These are phyloP conservation scores for Hyphopichia wangnamkhiaoensis DNA, from an alignment of 1,139 yeast genomes.

Conservation along the genomic window DNA sequence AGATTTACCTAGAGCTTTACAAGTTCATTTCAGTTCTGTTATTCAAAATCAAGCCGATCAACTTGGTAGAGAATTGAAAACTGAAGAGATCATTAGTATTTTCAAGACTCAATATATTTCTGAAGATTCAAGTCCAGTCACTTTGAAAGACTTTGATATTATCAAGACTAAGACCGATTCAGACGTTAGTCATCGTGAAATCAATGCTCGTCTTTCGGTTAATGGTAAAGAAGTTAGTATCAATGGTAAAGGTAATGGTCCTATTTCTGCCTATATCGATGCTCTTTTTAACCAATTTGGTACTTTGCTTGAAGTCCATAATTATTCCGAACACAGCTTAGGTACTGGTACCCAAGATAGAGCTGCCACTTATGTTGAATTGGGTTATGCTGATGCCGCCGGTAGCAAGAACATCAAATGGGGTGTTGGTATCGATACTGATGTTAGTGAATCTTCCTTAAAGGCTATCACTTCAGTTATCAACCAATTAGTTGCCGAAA, in stretches of 20 bases:
- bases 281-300: constrained; percentile 39
- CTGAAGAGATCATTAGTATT: constrained; percentile 41
- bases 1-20: constrained; percentile 49
- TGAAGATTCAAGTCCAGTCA: constrained; percentile 20
- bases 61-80: constrained; percentile 47
- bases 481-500: constrained; percentile 31
- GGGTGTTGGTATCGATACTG: constrained; percentile 51
- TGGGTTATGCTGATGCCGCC: constrained; percentile 28
- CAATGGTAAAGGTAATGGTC: constrained; percentile 47
- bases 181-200: constrained; percentile 28
- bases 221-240: constrained; percentile 24
- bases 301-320: constrained; percentile 39
- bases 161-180: constrained; percentile 22
- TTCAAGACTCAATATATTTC: constrained; percentile 38
- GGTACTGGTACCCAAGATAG: constrained; percentile 45
- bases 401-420: constrained; percentile 33
- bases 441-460: constrained; percentile 49
- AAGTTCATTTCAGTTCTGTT: constrained; percentile 41
- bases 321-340: constrained; percentile 46
- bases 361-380: constrained; percentile 51
- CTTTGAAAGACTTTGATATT: constrained; percentile 37
- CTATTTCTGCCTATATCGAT: constrained; percentile 48
- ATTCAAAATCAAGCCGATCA: constrained; percentile 45
- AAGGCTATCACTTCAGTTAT: constrained; percentile 47
- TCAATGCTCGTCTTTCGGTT: constrained; percentile 27